Evolutionary conservation across 805 yeast genomes (phyloP).

Genomic region (Lachancea waltii): DNA sequence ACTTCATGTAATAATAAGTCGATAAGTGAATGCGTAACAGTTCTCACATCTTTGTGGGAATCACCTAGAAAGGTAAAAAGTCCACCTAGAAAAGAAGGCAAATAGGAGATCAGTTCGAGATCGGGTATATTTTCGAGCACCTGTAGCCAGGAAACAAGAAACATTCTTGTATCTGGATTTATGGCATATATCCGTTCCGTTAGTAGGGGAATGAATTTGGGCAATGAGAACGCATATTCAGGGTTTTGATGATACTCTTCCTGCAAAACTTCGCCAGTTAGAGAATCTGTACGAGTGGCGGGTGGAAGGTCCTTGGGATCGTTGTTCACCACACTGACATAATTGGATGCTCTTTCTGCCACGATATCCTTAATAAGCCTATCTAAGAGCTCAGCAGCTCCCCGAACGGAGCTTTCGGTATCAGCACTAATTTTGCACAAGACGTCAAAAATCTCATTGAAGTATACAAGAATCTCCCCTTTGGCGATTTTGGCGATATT

Average conservation of each 20-base stretch:
- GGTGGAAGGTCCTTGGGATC: constrained; percentile 39
- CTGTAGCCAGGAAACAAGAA: constrained; percentile 88
- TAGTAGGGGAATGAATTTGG: constrained; percentile 84
- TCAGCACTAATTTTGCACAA: constrained; percentile 86
- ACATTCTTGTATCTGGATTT: constrained; percentile 88
- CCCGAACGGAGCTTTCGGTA: constrained; percentile 83
- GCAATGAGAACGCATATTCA: constrained; percentile 63
- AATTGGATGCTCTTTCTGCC: constrained; percentile 86
- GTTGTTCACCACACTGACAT: constrained; percentile 63
- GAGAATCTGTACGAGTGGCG: constrained; percentile 42
- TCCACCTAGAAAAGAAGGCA: constrained; percentile 83
- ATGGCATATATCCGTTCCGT: constrained; percentile 87
- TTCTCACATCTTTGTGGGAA: constrained; percentile 78
- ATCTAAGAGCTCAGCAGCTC: constrained; percentile 91
- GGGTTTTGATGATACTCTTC: constrained; percentile 53
- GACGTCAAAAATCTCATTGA: constrained; percentile 92
- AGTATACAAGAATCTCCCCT: constrained; percentile 85
- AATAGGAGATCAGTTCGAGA: constrained; percentile 73
- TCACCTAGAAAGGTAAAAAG: constrained; percentile 73
- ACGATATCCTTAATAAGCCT: constrained; percentile 89
- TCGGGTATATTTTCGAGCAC: constrained; percentile 92
- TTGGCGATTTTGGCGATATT: constrained; percentile 95
- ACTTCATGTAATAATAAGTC: constrained; percentile 76
- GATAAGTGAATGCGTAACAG: constrained; percentile 73
- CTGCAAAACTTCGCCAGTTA: constrained; percentile 52